Percentiles rank a stretch among this genome's conserved stretches.
Conservation (phyloP, 306 rosid genomes). For the Cucumis melo region DNA sequence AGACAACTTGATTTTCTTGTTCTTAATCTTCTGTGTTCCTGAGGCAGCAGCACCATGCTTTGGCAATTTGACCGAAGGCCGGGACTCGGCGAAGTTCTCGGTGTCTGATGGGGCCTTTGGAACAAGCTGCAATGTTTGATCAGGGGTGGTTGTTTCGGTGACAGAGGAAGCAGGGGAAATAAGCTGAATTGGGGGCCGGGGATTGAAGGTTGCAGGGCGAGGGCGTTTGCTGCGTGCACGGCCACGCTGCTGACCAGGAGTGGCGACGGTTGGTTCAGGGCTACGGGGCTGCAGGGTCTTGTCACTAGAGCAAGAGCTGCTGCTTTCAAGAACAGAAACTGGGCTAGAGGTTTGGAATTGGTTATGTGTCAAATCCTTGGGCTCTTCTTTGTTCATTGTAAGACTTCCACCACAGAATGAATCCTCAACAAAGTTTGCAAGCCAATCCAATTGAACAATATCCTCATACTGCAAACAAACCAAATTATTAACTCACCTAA, state of each 20-base stretch:
- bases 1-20: conserved; percentile 38
- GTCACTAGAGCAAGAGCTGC: conserved; percentile 72
- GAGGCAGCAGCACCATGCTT: conserved; percentile 5
- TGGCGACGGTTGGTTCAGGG: conserved; percentile 32
- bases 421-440: conserved; percentile 80
- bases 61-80: conserved; percentile 23
- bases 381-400: conserved; percentile 44
- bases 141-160: conserved; percentile 31
- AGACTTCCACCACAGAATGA: conserved; percentile 77
- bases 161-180: conserved; percentile 79
- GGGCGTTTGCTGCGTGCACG: conserved; percentile 99
- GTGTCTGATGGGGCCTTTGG: conserved; percentile 34
- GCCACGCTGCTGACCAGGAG: conserved; percentile 39
- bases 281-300: conserved; percentile 32
- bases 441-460: conserved; percentile 89
- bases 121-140: conserved; percentile 14
- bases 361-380: conserved; percentile 31
- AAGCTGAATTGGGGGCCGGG: conserved; percentile 60
- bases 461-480: conserved; percentile 59
- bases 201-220: conserved; percentile 79
- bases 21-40: conserved; percentile 25
- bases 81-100: conserved; percentile 78
- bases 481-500: too few relatives aligned
- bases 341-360: conserved; percentile 90
- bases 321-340: conserved; percentile 87